Percentiles rank a stretch among this genome's conserved stretches.
Conservation (phyloP, 345 rosid genomes). For the Gossypium ekmanianum region DNA sequence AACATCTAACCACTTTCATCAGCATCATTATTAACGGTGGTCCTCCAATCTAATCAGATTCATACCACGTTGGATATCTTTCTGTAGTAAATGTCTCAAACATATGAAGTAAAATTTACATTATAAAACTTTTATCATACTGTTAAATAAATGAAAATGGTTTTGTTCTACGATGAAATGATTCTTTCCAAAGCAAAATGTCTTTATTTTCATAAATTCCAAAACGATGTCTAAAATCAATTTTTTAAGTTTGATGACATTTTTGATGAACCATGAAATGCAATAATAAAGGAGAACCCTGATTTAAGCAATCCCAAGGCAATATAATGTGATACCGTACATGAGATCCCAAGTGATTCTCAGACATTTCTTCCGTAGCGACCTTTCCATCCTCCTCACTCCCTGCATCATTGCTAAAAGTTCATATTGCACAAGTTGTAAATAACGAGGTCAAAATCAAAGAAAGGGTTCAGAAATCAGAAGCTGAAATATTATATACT, state of each 20-base stretch:
- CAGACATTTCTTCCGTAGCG: conserved; percentile 21
- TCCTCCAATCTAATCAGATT: not conserved
- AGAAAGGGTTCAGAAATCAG: not conserved
- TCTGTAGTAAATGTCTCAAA: not conserved
- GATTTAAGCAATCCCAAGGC: not conserved
- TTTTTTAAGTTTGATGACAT: not conserved
- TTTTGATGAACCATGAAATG: not conserved
- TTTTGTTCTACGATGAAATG: not conserved
- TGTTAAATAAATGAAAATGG: not conserved
- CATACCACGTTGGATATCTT: not conserved
- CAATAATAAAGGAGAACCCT: not conserved
- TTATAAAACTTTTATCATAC: not conserved
- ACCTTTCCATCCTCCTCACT: conserved; percentile 29
- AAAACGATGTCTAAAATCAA: not conserved
- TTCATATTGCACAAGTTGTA: conserved; percentile 1
- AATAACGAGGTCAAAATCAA: not conserved
- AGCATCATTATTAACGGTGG: not conserved
- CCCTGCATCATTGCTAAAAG: conserved; percentile 32
- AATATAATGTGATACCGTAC: conserved; percentile 27
- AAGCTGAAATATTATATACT: not conserved
- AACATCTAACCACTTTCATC: conserved; percentile 19
- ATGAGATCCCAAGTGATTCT: conserved; percentile 30
- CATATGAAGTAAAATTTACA: not conserved
- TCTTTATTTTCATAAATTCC: not conserved
- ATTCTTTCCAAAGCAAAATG: not conserved